Evolutionary conservation across 306 rosid species (phyloP), one percentile per base, ranked within the genome.

Genomic region (Corylus heterophylla): DNA sequence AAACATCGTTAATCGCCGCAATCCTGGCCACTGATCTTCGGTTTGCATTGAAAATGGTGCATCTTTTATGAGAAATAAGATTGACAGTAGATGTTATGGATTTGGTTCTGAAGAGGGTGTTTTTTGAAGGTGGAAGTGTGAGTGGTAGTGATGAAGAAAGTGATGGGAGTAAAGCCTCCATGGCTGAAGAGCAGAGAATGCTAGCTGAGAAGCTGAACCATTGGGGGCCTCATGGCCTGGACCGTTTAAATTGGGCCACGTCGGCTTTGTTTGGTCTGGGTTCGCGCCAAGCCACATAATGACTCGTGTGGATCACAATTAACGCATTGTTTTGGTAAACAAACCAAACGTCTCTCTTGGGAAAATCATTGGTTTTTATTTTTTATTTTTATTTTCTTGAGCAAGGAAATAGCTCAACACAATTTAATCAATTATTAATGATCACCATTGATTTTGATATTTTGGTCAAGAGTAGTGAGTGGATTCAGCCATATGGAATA

Each of bases 151-250:
- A 64, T 64, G 48, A 14, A 35, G 70, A 64, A 3, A 64, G n/a
- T 64, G 84, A 76, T 73, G 79, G 69, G 35, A 58, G 35, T 11
- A 79, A 80, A 31, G 85, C 78, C 67, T 90, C 91, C 98, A 91
- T 89, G 56, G 77, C 71, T 42, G 9, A 22, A 48, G 4, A 18
- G 7, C 17, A 51, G 1, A 62, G 73, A 49, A 45, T 5, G 35
- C 16, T 25, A 6, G 69, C n/a, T 4, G 16, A 35, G n/a, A 62
- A 31, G 45, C n/a, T 29, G 37, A 62, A 29, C 44, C 16, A 25
- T 12, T 4, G 58, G 20, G 16, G 58, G 3, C 4, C 45, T 12
- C 9, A 63, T 6, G 69, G 20, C 27, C 44, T 62, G 45, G 76
- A 55, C 63, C 54, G 69, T 27, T 84, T 59, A n/a, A 61, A 66